Evolutionary conservation across 1,139 yeast species (phyloP).

Genomic region (Saccharomyces hybrid): DNA sequence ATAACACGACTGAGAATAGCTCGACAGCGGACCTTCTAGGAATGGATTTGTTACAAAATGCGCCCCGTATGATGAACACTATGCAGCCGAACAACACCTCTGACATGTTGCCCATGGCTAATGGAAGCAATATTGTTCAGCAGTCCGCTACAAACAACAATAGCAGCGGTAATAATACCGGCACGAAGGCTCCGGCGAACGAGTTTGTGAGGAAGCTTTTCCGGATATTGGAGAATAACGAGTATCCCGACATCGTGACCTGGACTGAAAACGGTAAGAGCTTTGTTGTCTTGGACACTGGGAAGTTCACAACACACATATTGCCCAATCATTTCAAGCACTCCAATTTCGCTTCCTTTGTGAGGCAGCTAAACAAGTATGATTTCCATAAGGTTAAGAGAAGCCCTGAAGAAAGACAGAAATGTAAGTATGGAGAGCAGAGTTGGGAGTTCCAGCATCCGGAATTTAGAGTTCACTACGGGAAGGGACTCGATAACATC

Average conservation of each 20-base stretch:
- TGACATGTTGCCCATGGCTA: background rate
- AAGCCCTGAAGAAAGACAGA: slow-evolving; percentile 41
- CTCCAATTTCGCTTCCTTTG: slow-evolving; percentile 89
- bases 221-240: slow-evolving; percentile 51
- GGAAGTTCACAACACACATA: slow-evolving; percentile 75
- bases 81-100: background rate
- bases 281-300: slow-evolving; percentile 82
- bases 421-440: slow-evolving; percentile 58
- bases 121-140: background rate
- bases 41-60: background rate
- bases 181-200: slow-evolving; percentile 4
- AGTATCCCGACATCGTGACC: slow-evolving; percentile 58
- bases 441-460: slow-evolving; percentile 94
- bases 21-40: background rate
- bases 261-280: slow-evolving; percentile 83
- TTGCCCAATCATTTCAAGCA: slow-evolving; percentile 91
- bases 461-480: slow-evolving; percentile 59
- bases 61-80: background rate
- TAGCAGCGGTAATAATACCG: background rate
- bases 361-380: slow-evolving; percentile 91
- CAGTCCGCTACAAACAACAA: background rate
- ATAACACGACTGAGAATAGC: slow-evolving; percentile 5
- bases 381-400: slow-evolving; percentile 87
- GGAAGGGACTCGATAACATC: slow-evolving; percentile 26
- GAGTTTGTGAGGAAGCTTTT: slow-evolving; percentile 6